phyloP scores from a whole-genome alignment of 805 yeast species.

The Lachancea lanzarotensis region DNA sequence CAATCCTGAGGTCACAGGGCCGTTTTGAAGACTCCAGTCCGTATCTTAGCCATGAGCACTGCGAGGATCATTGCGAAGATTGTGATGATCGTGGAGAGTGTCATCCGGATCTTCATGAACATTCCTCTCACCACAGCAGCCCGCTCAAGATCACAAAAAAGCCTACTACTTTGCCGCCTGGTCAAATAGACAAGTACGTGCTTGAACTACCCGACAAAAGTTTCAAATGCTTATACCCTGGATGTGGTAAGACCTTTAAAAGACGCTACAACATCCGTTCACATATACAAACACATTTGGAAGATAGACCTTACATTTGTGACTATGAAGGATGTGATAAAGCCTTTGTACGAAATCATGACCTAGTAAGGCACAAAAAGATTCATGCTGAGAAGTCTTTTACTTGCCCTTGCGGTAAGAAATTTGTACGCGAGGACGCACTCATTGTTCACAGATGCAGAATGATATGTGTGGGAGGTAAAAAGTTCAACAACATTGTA shows the following conservation, averaged over 20 bases:
- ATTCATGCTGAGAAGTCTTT: constrained; percentile 72
- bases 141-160: constrained; percentile 27
- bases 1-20: constrained; percentile 37
- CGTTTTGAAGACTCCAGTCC: constrained; percentile 23
- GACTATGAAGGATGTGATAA: constrained; percentile 57
- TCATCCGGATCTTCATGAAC: neutral
- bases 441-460: constrained; percentile 72
- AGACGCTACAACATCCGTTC: constrained; percentile 89
- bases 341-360: constrained; percentile 92
- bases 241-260: constrained; percentile 78
- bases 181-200: constrained; percentile 78
- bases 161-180: constrained; percentile 63
- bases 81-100: neutral
- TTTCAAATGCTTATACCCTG: constrained; percentile 67
- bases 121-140: constrained; percentile 8
- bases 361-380: constrained; percentile 80
- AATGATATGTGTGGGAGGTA: constrained; percentile 76
- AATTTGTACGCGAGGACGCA: constrained; percentile 86
- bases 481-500: constrained; percentile 23
- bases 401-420: constrained; percentile 89
- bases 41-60: neutral
- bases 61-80: neutral
- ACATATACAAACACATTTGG: constrained; percentile 92
- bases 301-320: constrained; percentile 90
- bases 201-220: constrained; percentile 72